Conservation (phyloP, 169 alveolate species). For the Cryptosporidium meleagridis region DNA sequence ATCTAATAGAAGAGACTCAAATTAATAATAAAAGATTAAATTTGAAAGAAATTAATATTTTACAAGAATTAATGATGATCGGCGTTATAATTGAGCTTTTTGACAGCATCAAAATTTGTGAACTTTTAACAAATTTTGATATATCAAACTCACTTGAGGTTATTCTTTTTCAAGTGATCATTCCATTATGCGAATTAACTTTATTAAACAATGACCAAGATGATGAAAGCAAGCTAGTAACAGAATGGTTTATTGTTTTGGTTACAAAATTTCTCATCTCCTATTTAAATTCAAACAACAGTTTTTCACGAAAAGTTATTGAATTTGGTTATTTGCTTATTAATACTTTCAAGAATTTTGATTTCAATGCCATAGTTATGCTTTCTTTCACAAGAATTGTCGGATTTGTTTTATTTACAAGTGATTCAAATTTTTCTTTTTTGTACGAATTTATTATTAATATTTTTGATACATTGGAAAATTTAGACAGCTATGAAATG, state of each 20-base stretch:
- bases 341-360: neutral
- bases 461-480: slow-evolving; percentile 6
- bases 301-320: slow-evolving; percentile 12
- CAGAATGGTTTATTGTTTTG: slow-evolving; percentile 33
- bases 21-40: neutral
- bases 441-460: neutral
- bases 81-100: slow-evolving; percentile 26
- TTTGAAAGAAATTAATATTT: neutral
- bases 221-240: neutral
- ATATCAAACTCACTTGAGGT: slow-evolving; percentile 26
- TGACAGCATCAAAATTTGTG: slow-evolving; percentile 1
- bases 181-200: slow-evolving; percentile 33
- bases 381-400: slow-evolving; percentile 40
- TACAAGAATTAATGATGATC: slow-evolving; percentile 8
- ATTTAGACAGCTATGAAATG: slow-evolving; percentile 23
- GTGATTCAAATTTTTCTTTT: slow-evolving; percentile 24
- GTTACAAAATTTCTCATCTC: slow-evolving; percentile 25
- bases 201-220: neutral
- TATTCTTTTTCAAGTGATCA: slow-evolving; percentile 16
- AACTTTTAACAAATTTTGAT: slow-evolving; percentile 25
- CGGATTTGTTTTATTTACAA: slow-evolving; percentile 20
- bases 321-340: slow-evolving; percentile 36
- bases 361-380: neutral
- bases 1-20: neutral
- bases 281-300: slow-evolving; percentile 32